Evolutionary conservation across 306 rosid species (phyloP), one percentile per base, ranked within the genome.

Genomic region (Betula pendula): DNA sequence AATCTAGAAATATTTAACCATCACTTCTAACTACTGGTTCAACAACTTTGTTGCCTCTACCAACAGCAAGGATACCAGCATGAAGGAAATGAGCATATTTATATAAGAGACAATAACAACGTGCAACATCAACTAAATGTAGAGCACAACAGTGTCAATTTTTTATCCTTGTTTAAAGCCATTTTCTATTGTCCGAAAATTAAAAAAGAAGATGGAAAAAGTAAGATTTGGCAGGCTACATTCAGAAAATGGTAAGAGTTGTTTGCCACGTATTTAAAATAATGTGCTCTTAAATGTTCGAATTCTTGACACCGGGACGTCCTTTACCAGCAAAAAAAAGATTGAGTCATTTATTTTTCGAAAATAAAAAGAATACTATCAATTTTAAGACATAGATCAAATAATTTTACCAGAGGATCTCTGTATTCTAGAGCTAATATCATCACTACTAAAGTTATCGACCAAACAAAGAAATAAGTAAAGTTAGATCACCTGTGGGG

Each of bases 11-110:
- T 50, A 38, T 56, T 75, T 81, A 90, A 95, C 97, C 97, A 81
- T 95, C 97, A 74, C 82, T 75, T 75, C 90, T 97, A 55, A 83
- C 77, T 53, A 86, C 87, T 49, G 97, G 89, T 84, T 88, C 92
- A 62, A 95, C 89, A 75, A 90, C 96, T 88, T 90, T 89, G 85
- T 86, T 95, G 85, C 99, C 99, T 86, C 96, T 90, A 44, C 99
- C 97, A 27, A 95, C 97, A 44, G 99, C 99, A 72, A 95, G 96
- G 82, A 95, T 95, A 79, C 99, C 87, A 74, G 97, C 92, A 97
- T 95, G 89, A 86, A 89, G 75, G 62, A 83, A 62, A 78, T 70
- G 53, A 83, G 69, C 50, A 70, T 66, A 66, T 62, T 52, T 47
- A 55, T 11, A 65, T 47, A 33, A 49, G 33, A 60, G 19, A 68